Evolutionary conservation across 148 eudicot species (phyloP).

Genomic region (Fagopyrum esculentum): DNA sequence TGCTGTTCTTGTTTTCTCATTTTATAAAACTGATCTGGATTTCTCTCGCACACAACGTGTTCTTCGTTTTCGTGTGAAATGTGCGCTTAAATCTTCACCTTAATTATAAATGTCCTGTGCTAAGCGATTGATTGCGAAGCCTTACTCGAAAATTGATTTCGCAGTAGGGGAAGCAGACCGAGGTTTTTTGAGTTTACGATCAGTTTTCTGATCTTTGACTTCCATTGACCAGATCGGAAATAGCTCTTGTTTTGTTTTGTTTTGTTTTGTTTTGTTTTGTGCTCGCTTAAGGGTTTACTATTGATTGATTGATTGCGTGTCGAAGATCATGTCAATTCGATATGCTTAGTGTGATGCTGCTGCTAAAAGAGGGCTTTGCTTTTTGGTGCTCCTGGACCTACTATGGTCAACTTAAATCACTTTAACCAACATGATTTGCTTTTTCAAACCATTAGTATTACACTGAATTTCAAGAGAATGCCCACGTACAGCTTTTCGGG

Average conservation of each 20-base stretch:
- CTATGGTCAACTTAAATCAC: neutral
- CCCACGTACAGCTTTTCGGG: neutral
- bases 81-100: neutral
- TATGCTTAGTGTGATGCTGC: neutral
- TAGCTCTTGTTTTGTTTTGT: neutral
- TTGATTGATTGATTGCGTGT: neutral
- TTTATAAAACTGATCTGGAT: neutral
- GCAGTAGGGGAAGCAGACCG: neutral
- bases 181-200: neutral
- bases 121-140: too few relatives aligned
- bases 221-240: neutral
- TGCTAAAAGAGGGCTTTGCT: constrained; percentile 5
- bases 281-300: neutral
- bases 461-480: neutral
- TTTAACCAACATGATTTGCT: neutral
- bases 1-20: neutral
- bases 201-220: neutral
- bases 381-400: neutral
- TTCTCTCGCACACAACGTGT: neutral
- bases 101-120: too few relatives aligned
- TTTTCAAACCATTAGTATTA: neutral
- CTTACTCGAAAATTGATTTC: neutral
- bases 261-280: too few relatives aligned
- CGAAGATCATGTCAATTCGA: neutral
- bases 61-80: neutral